Evolutionary conservation across 441 rosid species (phyloP).

Genomic region (Adansonia rubrostipa): DNA sequence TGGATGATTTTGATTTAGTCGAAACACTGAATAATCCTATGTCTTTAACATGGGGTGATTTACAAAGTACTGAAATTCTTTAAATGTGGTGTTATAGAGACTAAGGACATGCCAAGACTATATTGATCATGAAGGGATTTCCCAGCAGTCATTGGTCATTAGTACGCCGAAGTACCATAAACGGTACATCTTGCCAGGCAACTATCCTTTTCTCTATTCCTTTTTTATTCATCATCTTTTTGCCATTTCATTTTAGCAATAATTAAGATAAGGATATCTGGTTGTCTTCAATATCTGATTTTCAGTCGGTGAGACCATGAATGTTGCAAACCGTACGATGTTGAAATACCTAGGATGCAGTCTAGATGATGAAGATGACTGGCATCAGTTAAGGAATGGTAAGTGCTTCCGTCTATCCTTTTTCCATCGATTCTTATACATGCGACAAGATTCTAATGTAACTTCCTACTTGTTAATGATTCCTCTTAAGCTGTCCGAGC

Average conservation of each 20-base stretch:
- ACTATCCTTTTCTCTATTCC: constrained; percentile 18
- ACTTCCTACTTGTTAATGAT: constrained; percentile 29
- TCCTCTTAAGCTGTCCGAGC: constrained; percentile 71
- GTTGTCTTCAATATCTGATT: constrained; percentile 19
- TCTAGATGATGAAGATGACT: constrained; percentile 82
- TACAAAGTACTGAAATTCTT: constrained; percentile 14
- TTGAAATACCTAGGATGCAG: constrained; percentile 70
- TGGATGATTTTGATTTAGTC: not conserved
- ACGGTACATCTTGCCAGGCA: constrained; percentile 88
- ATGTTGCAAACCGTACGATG: constrained; percentile 54
- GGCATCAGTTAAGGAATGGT: constrained; percentile 86
- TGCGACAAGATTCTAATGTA: constrained; percentile 19
- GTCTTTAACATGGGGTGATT: not conserved
- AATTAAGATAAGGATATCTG: constrained; percentile 19
- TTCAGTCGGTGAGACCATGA: constrained; percentile 81
- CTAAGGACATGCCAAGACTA: constrained; percentile 83
- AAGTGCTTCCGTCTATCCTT: constrained; percentile 25
- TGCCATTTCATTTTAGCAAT: not conserved
- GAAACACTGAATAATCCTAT: not conserved
- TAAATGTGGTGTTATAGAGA: constrained; percentile 57
- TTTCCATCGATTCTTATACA: constrained; percentile 1
- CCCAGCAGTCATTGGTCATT: constrained; percentile 81
- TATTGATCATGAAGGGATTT: constrained; percentile 80
- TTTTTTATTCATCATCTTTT: not conserved
- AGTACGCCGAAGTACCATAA: constrained; percentile 86